Base-by-base conservation (phyloP, 495 filamentous ascomycete species). In the Penicillium longicatenatum region DNA sequence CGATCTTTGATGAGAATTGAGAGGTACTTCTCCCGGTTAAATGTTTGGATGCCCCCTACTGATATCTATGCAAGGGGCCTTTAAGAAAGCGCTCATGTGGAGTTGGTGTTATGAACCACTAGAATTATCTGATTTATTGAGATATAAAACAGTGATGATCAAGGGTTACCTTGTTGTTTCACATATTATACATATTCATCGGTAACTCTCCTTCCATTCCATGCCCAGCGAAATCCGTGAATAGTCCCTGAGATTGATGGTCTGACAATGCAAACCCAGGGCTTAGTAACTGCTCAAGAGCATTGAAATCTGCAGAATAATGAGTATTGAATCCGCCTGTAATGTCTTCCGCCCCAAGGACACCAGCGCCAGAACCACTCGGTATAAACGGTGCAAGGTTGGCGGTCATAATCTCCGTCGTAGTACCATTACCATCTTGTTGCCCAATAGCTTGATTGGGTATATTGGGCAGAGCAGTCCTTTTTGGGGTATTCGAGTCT, bases 231-330 rank as follows among this genome's bases (percentile, higher is more conserved):
- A 41, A 52, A n/a, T 29, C 14, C 9, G 12, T 17, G 19, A 42
- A 29, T 11, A 52, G 35, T 17, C 33, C 19, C 29, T 52, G 50
- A 2, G 50, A 41, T 9, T 52, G 14, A 6, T 10, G 19, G 14
- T 52, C 50, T 24, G 50, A 52, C 22, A 52, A 41, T 26, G 33
- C 19, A 12, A 52, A 52, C 0, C 37, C 50, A 29, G 50, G 50
- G 16, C 50, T 52, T 19, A 52, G 35, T 10, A 52, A 24, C 11
- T 52, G 35, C 20, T 52, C 35, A 26, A 52, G 20, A 17, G 37
- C 37, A 43, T 26, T 9, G 12, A 52, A 43, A 21, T 52, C 50
- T 19, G 31, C n/a, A n/a, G 20, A 21, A 14, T 29, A 29, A 24
- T 24, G 22, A 9, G 35, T 26, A 14, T 29, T 14, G 19, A 17